Conservation (phyloP, 768 basidiomycete genomes). For the Macrocybe gigantea region DNA sequence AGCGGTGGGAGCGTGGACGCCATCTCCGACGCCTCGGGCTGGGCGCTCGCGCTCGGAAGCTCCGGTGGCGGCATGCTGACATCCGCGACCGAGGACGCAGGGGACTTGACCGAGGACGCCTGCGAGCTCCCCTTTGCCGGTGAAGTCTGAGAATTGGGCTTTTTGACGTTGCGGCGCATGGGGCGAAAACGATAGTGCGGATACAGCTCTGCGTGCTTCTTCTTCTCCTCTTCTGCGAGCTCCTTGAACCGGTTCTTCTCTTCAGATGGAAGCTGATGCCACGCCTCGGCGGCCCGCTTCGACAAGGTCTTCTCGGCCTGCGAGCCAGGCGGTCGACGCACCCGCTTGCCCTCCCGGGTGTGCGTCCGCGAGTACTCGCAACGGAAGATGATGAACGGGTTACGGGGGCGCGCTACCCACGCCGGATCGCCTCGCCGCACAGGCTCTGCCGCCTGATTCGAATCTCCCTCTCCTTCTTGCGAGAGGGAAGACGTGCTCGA, state of each 20-base stretch:
- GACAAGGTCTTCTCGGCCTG: conserved; percentile 53
- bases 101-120: too few relatives aligned
- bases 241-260: conserved; percentile 45
- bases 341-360: conserved; percentile 28
- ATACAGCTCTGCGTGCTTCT: conserved; percentile 48
- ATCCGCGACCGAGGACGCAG: too few relatives aligned
- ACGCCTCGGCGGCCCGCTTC: conserved; percentile 73
- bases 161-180: conserved; percentile 29
- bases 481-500: conserved; percentile 19
- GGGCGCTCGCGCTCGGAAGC: neutral
- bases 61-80: neutral
- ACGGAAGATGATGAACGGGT: conserved; percentile 70
- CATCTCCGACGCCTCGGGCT: neutral
- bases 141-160: conserved; percentile 17
- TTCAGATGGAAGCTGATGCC: conserved; percentile 49
- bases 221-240: conserved; percentile 50
- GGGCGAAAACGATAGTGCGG: conserved; percentile 66
- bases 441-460: conserved; percentile 13
- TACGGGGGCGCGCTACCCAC: conserved; percentile 65
- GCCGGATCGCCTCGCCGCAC: conserved; percentile 41
- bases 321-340: conserved; percentile 27
- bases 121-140: conserved; percentile 6
- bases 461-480: conserved; percentile 12
- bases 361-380: conserved; percentile 54
- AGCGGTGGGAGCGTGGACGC: conserved; percentile 1